Percentiles rank a stretch among this genome's conserved stretches.
Evolutionary conservation across 2,329 filamentous ascomycete species (phyloP).

Genomic region (Tolypocladium ophioglossoides): DNA sequence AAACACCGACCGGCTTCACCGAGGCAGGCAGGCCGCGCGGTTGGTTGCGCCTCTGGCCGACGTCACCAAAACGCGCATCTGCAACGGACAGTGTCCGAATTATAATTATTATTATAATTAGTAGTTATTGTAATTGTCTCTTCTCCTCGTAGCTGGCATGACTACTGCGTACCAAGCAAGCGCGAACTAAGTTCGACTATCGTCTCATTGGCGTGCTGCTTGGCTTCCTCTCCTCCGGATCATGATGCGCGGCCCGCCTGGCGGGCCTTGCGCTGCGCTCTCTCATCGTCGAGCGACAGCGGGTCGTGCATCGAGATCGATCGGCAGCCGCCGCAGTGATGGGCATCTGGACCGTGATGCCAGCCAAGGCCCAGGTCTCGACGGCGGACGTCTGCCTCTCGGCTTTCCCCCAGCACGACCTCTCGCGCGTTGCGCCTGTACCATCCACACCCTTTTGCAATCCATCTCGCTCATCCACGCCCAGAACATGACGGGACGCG

Average conservation of each 20-base stretch:
- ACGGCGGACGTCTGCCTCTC: too few relatives aligned
- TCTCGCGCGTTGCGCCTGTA: not conserved
- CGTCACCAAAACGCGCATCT: not conserved
- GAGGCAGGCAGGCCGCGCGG: not conserved
- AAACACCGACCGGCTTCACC: not conserved
- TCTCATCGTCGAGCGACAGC: not conserved
- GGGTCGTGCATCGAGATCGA: not conserved
- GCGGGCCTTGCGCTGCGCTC: not conserved
- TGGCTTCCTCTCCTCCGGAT: not conserved
- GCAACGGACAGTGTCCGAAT: too few relatives aligned
- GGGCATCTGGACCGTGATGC: not conserved
- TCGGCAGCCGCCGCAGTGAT: not conserved
- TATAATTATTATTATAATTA: not conserved
- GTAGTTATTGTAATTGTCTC: too few relatives aligned
- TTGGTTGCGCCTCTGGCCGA: too few relatives aligned
- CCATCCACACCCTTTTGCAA: not conserved
- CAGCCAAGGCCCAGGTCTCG: not conserved
- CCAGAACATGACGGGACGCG: not conserved
- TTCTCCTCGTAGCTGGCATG: not conserved
- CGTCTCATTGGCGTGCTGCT: not conserved
- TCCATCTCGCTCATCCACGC: not conserved
- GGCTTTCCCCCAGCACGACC: too few relatives aligned
- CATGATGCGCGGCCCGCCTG: not conserved
- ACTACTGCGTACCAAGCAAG: too few relatives aligned
- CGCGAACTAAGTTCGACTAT: too few relatives aligned